Conservation (phyloP, 2,329 filamentous ascomycete species). For the Apiospora marii region DNA sequence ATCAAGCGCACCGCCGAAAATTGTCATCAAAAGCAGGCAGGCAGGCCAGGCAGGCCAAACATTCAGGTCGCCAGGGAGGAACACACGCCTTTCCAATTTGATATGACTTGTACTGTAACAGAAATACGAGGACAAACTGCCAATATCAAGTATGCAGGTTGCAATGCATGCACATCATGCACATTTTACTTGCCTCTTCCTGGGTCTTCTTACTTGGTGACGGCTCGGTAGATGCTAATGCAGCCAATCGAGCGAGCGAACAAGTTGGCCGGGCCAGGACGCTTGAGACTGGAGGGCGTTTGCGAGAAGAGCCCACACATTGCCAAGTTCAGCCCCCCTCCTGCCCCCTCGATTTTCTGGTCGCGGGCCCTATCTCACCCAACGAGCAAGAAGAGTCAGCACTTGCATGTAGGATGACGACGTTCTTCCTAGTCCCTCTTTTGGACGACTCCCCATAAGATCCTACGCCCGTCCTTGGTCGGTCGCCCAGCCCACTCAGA, state of each 20-base stretch:
- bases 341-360: conserved; percentile 14
- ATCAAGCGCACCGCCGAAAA: not conserved
- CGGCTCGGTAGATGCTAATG: conserved; percentile 12
- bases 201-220: conserved; percentile 9
- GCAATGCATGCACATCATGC: conserved; percentile 21
- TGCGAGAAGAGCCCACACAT: conserved; percentile 4
- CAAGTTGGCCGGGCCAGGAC: conserved; percentile 12
- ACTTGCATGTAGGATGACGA: conserved; percentile 19
- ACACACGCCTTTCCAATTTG: not conserved
- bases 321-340: conserved; percentile 20
- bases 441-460: conserved; percentile 1
- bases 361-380: conserved; percentile 19
- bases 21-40: not conserved
- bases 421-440: conserved; percentile 12
- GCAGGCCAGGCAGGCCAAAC: not conserved
- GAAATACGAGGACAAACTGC: conserved; percentile 2
- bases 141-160: conserved; percentile 9
- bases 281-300: not conserved
- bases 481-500: not conserved
- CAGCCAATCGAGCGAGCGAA: conserved; percentile 3
- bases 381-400: conserved; percentile 1
- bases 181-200: conserved; percentile 19
- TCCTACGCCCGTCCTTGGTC: conserved; percentile 12
- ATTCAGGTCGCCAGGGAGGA: not conserved
- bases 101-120: not conserved